Conservation (phyloP, 2,329 filamentous ascomycete species). For the Paraconiothyrium brasiliense region DNA sequence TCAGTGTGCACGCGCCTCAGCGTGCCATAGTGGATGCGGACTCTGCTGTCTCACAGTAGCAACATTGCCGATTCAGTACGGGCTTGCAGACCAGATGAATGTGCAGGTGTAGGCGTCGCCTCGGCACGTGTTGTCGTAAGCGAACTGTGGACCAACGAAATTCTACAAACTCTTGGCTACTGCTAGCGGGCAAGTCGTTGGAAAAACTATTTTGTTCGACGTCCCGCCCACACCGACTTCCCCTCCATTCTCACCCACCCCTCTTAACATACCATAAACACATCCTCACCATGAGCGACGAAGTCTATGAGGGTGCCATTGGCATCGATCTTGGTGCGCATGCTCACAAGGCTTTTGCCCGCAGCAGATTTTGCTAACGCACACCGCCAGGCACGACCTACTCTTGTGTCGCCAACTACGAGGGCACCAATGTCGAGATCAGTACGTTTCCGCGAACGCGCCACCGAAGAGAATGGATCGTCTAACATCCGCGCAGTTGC, state of each 20-base stretch:
- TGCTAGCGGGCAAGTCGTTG: neutral
- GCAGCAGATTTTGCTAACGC: conserved; percentile 44
- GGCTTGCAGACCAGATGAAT: neutral
- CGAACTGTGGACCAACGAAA: conserved; percentile 23
- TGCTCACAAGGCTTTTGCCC: conserved; percentile 24
- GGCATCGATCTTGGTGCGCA: conserved; percentile 96
- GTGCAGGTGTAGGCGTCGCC: neutral
- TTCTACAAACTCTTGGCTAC: neutral
- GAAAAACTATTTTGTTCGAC: conserved; percentile 22
- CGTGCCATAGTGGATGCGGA: neutral
- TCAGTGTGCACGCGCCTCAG: neutral
- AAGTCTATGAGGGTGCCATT: conserved; percentile 99
- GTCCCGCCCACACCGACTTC: conserved; percentile 28
- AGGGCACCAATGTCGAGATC: conserved; percentile 99
- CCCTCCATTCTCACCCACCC: conserved; percentile 40
- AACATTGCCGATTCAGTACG: neutral
- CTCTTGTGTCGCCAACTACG: conserved; percentile 99
- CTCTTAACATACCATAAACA: conserved; percentile 35
- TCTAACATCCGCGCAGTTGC: conserved; percentile 68
- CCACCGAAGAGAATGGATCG: conserved; percentile 13
- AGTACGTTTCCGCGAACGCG: conserved; percentile 64
- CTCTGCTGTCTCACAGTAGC: neutral
- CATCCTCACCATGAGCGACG: conserved; percentile 82
- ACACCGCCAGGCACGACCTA: conserved; percentile 87
- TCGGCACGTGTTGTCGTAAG: conserved; percentile 24